These are phyloP conservation scores for Jimgerdemannia flammicorona DNA, from an alignment of 192 early-diverging fungal genomes.

Conservation along the genomic window DNA sequence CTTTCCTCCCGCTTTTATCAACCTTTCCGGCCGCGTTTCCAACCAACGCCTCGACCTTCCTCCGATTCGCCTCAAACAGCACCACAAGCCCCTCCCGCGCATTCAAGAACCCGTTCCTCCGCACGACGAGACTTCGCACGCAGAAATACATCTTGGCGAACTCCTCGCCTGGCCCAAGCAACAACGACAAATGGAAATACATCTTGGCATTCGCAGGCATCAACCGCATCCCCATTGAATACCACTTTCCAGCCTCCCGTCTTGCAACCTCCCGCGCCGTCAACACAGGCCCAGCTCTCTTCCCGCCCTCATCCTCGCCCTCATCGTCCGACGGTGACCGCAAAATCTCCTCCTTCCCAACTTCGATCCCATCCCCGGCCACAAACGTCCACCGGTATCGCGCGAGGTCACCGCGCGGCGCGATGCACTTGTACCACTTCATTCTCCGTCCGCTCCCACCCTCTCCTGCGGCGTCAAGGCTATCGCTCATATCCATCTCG, in stretches of 20 bases:
- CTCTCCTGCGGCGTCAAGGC: constrained; percentile 2
- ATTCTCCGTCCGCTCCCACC: constrained; percentile 16
- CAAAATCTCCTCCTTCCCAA: background rate
- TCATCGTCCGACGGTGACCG: constrained; percentile 15
- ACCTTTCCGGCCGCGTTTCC: constrained; percentile 6
- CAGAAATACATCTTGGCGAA: constrained; percentile 22
- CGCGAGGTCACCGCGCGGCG: constrained; percentile 45
- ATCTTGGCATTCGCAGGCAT: constrained; percentile 36
- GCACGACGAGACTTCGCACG: constrained; percentile 40
- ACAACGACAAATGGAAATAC: constrained; percentile 47
- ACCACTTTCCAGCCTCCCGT: constrained; percentile 35
- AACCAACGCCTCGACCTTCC: constrained; percentile 18
- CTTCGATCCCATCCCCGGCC: background rate
- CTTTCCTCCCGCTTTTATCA: constrained; percentile 10
- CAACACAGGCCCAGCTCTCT: constrained; percentile 28
- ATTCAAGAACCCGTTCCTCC: constrained; percentile 42
- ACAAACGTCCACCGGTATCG: constrained; percentile 45
- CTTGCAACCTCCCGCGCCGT: constrained; percentile 27
- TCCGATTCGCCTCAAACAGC: constrained; percentile 45
- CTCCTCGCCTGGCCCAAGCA: constrained; percentile 34
- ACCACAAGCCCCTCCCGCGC: constrained; percentile 46
- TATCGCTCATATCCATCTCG: constrained; percentile 21
- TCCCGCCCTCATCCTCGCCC: constrained; percentile 23
- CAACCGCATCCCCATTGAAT: constrained; percentile 15
- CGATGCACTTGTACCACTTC: constrained; percentile 47